These are phyloP conservation scores for Colletotrichum melonis DNA, from an alignment of 2,329 filamentous ascomycete species.

Conservation along the genomic window DNA sequence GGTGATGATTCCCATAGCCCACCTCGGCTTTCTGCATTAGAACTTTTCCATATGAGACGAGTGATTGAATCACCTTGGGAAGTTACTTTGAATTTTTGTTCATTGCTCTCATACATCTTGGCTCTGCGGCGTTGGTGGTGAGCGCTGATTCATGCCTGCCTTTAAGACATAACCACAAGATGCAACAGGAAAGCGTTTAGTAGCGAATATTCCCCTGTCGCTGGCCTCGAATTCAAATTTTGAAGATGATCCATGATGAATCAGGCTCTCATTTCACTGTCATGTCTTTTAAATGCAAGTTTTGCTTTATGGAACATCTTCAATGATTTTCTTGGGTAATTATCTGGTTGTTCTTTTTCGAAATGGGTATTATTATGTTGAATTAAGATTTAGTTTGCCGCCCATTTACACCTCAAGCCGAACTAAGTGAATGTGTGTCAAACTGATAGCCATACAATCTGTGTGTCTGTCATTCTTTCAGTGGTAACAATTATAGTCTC, in stretches of 20 bases:
- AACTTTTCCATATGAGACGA: neutral
- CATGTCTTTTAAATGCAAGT: fast-evolving
- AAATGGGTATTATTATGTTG: neutral
- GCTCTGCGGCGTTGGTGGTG: neutral
- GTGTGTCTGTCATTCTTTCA: neutral
- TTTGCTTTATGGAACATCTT: neutral
- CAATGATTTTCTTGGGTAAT: neutral
- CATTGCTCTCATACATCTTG: neutral
- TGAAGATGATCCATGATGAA: neutral
- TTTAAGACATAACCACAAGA: neutral
- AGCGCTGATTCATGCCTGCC: neutral
- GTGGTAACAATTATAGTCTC: neutral
- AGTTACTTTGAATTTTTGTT: fast-evolving
- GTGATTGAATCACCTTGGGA: fast-evolving
- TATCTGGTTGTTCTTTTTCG: neutral
- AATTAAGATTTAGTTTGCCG: neutral
- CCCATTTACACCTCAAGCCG: neutral
- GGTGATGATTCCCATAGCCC: neutral
- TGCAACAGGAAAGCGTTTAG: neutral
- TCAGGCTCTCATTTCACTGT: fast-evolving
- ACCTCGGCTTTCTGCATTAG: neutral
- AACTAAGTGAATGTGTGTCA: neutral
- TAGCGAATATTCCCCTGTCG: neutral
- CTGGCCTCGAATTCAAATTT: neutral
- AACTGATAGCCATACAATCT: neutral